These are phyloP conservation scores for Luvunga scandens DNA, from an alignment of 345 rosid genomes.

Conservation along the genomic window DNA sequence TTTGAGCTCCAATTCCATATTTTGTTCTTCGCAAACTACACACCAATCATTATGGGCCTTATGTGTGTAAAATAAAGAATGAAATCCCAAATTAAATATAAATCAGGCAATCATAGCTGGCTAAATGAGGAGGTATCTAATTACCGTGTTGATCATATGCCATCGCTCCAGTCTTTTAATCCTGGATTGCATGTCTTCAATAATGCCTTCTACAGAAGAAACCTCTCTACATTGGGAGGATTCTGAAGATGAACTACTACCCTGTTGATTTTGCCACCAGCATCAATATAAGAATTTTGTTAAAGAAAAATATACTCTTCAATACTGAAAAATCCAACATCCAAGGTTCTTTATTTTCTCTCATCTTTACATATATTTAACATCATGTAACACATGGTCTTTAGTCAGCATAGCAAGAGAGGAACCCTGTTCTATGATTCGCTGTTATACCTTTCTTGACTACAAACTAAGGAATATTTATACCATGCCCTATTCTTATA, in stretches of 20 bases:
- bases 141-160: slow-evolving; percentile 93
- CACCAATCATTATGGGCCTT: neutral
- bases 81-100: neutral
- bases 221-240: slow-evolving; percentile 74
- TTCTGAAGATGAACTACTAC: slow-evolving; percentile 65
- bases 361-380: neutral
- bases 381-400: neutral
- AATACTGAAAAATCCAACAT: neutral
- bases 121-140: neutral
- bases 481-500: neutral
- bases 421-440: neutral
- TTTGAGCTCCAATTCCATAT: neutral
- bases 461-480: neutral
- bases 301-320: neutral
- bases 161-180: slow-evolving; percentile 87
- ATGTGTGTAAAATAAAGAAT: neutral
- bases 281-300: neutral
- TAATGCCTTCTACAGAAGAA: slow-evolving; percentile 59
- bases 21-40: no score
- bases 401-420: neutral
- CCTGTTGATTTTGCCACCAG: slow-evolving; percentile 41
- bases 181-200: slow-evolving; percentile 89
- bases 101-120: neutral
- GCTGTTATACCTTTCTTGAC: neutral
- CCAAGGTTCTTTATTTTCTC: neutral